phyloP scores from a whole-genome alignment of 345 rosid species.

The Aegle marmelos region DNA sequence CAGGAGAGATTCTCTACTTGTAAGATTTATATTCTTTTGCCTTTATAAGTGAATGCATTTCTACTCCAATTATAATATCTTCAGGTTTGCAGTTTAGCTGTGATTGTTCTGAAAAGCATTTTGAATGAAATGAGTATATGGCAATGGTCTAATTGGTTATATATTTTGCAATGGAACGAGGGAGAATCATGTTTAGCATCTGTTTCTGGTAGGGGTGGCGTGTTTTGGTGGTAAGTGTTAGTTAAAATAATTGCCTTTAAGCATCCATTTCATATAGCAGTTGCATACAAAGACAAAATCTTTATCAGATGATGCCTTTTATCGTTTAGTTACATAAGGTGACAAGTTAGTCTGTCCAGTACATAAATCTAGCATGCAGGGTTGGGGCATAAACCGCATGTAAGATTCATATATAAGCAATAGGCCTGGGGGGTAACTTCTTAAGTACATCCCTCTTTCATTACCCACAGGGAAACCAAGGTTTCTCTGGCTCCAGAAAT shows the following conservation, averaged over 20 bases:
- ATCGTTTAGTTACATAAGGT: neutral
- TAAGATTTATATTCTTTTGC: no score
- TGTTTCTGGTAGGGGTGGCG: neutral
- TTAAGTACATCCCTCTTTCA: neutral
- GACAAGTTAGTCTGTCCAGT: neutral
- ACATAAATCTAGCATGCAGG: neutral
- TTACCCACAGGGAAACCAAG: neutral
- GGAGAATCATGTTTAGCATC: neutral
- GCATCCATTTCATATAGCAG: neutral
- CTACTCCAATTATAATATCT: neutral
- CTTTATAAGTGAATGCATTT: neutral
- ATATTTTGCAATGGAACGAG: neutral
- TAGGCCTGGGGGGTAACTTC: neutral
- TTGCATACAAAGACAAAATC: neutral
- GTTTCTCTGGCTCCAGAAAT: neutral
- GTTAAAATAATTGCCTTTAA: neutral
- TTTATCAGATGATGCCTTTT: neutral
- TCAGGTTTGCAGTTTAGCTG: neutral
- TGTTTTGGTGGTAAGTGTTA: neutral
- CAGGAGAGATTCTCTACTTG: no score
- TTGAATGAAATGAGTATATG: neutral
- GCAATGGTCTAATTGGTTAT: neutral
- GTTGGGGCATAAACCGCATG: neutral
- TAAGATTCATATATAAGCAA: neutral
- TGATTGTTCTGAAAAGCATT: neutral